Evolutionary conservation across 331 rosid genomes (phyloP).

Genomic region (Prunus yedoensis): DNA sequence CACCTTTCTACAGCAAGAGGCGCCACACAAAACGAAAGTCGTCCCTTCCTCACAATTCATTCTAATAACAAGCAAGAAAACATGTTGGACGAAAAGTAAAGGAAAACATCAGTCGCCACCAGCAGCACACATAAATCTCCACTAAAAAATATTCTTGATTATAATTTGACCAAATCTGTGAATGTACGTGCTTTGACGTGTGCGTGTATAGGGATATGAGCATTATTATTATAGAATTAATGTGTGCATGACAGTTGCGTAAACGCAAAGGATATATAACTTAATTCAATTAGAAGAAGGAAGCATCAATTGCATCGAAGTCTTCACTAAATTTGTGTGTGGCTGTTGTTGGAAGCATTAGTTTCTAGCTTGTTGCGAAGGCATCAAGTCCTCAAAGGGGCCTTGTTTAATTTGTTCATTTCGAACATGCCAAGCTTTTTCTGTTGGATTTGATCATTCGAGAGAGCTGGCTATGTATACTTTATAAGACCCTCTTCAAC

Average conservation of each 20-base stretch:
- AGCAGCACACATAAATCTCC: no score
- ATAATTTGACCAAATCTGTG: neutral
- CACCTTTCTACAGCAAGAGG: no score
- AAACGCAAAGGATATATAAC: conserved; percentile 5
- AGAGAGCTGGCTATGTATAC: neutral
- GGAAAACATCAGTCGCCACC: neutral
- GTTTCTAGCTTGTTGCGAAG: neutral
- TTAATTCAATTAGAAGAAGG: neutral
- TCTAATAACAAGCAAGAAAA: neutral
- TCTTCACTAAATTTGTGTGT: no score
- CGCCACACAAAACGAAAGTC: no score
- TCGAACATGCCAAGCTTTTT: conserved; percentile 22
- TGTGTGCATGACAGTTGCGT: conserved; percentile 13
- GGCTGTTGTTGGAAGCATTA: no score
- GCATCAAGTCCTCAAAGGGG: neutral
- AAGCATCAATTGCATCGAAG: neutral
- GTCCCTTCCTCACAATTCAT: neutral
- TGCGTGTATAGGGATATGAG: no score
- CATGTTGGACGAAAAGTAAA: neutral
- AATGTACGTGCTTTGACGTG: neutral
- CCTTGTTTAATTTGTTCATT: conserved; percentile 12
- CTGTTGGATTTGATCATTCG: neutral
- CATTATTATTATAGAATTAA: no score
- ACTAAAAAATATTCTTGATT: no score
- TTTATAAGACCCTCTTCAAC: neutral